Percentiles rank a stretch among this genome's conserved stretches.
These are phyloP conservation scores for Backusella luteola DNA, from an alignment of 192 early-diverging fungal species.

Conservation along the genomic window DNA sequence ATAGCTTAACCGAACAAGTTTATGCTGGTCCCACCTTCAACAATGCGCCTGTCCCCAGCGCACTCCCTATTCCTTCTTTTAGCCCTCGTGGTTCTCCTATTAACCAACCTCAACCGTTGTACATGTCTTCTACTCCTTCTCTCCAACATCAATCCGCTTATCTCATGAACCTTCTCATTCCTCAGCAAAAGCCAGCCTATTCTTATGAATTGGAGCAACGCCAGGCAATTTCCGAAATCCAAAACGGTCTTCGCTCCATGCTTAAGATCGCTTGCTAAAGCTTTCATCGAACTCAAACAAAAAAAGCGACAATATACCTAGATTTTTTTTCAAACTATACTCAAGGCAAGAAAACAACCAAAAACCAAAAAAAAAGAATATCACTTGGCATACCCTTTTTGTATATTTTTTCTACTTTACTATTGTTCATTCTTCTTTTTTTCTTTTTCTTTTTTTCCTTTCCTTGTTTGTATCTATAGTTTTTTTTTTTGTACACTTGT, in stretches of 20 bases:
- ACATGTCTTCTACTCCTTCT: constrained; percentile 18
- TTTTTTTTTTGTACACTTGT: constrained; percentile 10
- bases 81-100: constrained; percentile 23
- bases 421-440: background rate
- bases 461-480: constrained; percentile 6
- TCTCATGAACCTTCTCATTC: constrained; percentile 13
- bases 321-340: constrained; percentile 6
- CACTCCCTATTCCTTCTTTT: constrained; percentile 52
- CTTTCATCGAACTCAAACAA: background rate
- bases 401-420: background rate
- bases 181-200: background rate
- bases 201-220: constrained; percentile 10
- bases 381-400: constrained; percentile 2
- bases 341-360: constrained; percentile 1
- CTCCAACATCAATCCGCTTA: constrained; percentile 19
- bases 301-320: background rate
- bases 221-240: constrained; percentile 43
- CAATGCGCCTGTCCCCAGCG: constrained; percentile 53
- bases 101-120: constrained; percentile 24
- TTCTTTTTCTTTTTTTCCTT: background rate
- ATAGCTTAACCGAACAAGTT: constrained; percentile 12
- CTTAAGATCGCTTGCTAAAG: constrained; percentile 42
- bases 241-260: constrained; percentile 42
- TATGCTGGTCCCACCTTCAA: constrained; percentile 59
- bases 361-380: background rate